Base-by-base conservation (phyloP, 106 monocot genomes). In the Iris macrosiphon region DNA sequence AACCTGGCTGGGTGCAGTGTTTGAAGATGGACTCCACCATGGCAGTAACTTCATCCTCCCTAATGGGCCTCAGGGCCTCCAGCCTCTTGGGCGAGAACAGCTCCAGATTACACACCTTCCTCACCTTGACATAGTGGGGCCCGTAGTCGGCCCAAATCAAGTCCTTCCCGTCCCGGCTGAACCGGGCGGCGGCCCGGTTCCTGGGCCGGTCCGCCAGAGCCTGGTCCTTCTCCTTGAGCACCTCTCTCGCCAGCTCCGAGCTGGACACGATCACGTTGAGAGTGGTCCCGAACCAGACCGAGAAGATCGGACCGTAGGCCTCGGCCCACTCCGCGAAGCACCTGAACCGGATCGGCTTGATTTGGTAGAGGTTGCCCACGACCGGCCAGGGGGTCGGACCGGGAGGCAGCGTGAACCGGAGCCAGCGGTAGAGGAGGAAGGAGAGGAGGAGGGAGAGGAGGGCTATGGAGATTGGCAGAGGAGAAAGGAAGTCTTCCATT, bases 61-160 rank as follows among this genome's bases (percentile, higher is more conserved):
- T 31, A 45, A 90, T 80, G 30, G 96, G 82, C 16, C 96, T 61
- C 59, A 96, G 66, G 6, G 69, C 74, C 77, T 96, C 86, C 19
- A 96, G 74, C 17, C 96, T 54, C 35, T 80, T 80, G 9, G 87
- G 76, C 2, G 87, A 69, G 62, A 96, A 96, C 39, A 96, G 66
- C 82, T 96, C 96, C 31, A 96, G 62, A 27, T 76, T 96, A 52
- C 96, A 96, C 3, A 96, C 58, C 80, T 86, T 89, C 48, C 89
- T 69, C 44, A 96, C 89, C 77, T 85, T 96, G 27, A 96, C 89
- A 41, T 86, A 96, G 74, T 96, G 96, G 7, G 89, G 85, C 0
- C 95, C 89, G 46, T 96, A 89, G 51, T 96, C 95, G 28, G 95
- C 96, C 96, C 96, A 85, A 46, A 90, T 79, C 40, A 96, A 68